These are phyloP conservation scores for Pisolithus orientalis DNA, from an alignment of 768 basidiomycete genomes.

Conservation along the genomic window DNA sequence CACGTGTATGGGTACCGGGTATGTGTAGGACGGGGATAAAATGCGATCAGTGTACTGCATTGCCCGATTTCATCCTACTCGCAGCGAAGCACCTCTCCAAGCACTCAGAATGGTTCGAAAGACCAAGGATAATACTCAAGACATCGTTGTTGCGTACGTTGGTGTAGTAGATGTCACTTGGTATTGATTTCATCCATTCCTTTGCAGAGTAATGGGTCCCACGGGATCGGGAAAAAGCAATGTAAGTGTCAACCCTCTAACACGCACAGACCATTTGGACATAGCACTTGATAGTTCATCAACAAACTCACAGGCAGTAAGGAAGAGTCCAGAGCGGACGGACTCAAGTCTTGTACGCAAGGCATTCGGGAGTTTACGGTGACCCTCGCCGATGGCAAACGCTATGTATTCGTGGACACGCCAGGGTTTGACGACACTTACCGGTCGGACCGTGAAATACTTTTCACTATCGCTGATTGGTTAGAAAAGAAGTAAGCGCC, in stretches of 20 bases:
- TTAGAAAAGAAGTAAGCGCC: slow-evolving; percentile 1
- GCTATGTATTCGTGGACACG: slow-evolving; percentile 15
- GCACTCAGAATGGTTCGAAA: not conserved
- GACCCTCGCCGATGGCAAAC: slow-evolving; percentile 1
- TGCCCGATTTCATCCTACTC: not conserved
- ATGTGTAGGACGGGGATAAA: not conserved
- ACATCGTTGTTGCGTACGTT: not conserved
- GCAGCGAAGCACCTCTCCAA: not conserved
- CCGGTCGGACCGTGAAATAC: not conserved
- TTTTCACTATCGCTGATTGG: not conserved
- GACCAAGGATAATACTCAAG: not conserved
- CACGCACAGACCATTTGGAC: not conserved
- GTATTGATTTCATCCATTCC: not conserved
- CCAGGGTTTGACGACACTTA: slow-evolving; percentile 6
- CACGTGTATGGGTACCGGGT: not conserved
- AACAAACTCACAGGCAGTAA: not conserved
- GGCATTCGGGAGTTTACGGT: slow-evolving; percentile 11
- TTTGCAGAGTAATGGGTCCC: slow-evolving; percentile 9
- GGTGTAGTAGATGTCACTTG: not conserved
- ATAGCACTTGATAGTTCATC: not conserved
- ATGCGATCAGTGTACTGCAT: too few species aligned
- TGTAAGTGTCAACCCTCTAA: not conserved
- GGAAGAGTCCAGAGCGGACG: slow-evolving; percentile 3
- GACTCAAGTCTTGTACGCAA: slow-evolving; percentile 1
- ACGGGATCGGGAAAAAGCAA: not conserved